Evolutionary conservation across 805 yeast species (phyloP).

Genomic region (Pichia californica): DNA sequence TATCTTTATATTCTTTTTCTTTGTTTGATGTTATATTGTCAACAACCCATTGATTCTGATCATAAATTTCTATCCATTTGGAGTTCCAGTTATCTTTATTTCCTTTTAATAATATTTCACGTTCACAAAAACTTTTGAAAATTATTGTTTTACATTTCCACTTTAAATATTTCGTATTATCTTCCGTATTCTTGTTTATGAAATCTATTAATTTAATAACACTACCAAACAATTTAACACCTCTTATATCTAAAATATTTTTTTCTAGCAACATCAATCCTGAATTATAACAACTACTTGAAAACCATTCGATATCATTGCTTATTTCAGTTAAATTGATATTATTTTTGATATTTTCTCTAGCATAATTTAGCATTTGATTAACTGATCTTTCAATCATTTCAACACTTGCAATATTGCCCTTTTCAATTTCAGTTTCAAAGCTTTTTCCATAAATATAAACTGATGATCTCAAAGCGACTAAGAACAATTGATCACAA

Average conservation of each 20-base stretch:
- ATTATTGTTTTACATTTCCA: slow-evolving; percentile 9
- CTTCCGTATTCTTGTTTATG: neutral
- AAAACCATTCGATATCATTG: slow-evolving; percentile 37
- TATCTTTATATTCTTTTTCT: slow-evolving; percentile 1
- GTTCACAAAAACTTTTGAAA: slow-evolving; percentile 6
- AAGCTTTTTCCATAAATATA: slow-evolving; percentile 13
- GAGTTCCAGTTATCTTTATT: neutral
- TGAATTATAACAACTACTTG: slow-evolving; percentile 24
- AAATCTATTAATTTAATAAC: neutral
- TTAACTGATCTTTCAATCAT: neutral
- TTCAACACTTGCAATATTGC: neutral
- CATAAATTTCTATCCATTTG: neutral
- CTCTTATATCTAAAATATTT: slow-evolving; percentile 1
- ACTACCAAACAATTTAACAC: slow-evolving; percentile 10
- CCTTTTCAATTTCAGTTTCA: slow-evolving; percentile 4
- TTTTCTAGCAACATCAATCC: neutral
- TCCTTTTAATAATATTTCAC: neutral
- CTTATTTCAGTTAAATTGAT: neutral
- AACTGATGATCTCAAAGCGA: slow-evolving; percentile 15
- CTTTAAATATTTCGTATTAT: neutral
- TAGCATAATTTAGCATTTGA: neutral
- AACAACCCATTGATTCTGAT: neutral
- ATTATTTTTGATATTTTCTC: neutral
- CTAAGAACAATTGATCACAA: slow-evolving; percentile 6
- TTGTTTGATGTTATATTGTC: neutral